Percentiles rank a stretch among this genome's conserved stretches.
These are phyloP conservation scores for Lolium perenne DNA, from an alignment of 176 grass and related monocot genomes.

Conservation along the genomic window DNA sequence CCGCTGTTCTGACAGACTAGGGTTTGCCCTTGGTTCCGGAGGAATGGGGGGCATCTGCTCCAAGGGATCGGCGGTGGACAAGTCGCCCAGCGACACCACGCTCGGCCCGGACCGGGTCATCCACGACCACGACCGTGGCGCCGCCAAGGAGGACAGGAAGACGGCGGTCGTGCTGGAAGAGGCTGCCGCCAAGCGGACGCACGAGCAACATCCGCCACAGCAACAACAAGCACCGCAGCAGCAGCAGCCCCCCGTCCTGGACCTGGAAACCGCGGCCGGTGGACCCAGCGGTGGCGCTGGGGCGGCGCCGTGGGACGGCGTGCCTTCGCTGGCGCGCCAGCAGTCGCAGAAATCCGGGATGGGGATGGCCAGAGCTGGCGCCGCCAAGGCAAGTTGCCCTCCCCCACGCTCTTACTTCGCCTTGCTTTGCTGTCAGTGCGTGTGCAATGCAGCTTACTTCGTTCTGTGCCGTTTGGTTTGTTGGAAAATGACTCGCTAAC, in stretches of 20 bases:
- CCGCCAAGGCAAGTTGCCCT: slow-evolving; percentile 65
- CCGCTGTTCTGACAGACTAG: slow-evolving; percentile 1
- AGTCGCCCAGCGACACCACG: slow-evolving; percentile 94
- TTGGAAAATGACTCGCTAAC: not conserved
- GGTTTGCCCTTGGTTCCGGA: slow-evolving; percentile 7
- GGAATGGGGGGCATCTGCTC: slow-evolving; percentile 85
- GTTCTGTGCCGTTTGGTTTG: not conserved
- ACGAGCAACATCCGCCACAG: slow-evolving; percentile 42
- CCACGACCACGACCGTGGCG: slow-evolving; percentile 42
- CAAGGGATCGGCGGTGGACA: slow-evolving; percentile 84
- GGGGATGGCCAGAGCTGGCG: slow-evolving; percentile 59
- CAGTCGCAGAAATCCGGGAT: slow-evolving; percentile 69
- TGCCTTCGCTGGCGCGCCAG: slow-evolving; percentile 60
- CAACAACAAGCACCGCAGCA: slow-evolving; percentile 22
- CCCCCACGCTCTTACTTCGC: not conserved
- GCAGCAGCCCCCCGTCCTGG: not conserved
- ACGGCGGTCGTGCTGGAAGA: slow-evolving; percentile 8
- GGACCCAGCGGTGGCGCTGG: not conserved
- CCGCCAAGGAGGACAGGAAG: slow-evolving; percentile 42
- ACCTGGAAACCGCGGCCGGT: not conserved
- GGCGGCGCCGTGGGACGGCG: slow-evolving; percentile 39
- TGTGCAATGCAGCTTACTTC: slow-evolving; percentile 33
- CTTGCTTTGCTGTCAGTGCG: slow-evolving; percentile 15
- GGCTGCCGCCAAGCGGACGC: slow-evolving; percentile 55
- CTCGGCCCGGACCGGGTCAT: slow-evolving; percentile 56